Evolutionary conservation across 495 filamentous ascomycete genomes (phyloP).

Genomic region (Penicillium canescens): DNA sequence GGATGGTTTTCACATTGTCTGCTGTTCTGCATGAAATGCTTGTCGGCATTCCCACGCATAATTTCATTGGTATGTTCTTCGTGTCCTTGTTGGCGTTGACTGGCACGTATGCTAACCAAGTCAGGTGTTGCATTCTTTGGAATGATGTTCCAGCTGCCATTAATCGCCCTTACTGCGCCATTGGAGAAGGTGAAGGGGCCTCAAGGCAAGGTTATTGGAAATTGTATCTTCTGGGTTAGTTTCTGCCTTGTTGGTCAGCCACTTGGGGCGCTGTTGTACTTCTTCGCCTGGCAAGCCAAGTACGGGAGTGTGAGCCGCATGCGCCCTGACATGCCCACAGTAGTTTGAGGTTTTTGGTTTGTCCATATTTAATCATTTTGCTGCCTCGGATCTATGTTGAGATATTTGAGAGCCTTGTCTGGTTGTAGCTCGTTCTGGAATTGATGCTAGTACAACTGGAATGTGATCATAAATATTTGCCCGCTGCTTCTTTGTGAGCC

Average conservation of each 20-base stretch:
- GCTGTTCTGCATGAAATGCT: constrained; percentile 88
- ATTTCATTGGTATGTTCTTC: constrained; percentile 70
- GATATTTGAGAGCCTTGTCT: no score
- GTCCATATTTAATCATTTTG: no score
- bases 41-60: constrained; percentile 94
- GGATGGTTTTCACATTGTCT: constrained; percentile 81
- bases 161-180: constrained; percentile 77
- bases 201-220: constrained; percentile 75
- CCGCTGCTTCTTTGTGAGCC: no score
- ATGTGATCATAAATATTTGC: no score
- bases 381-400: no score
- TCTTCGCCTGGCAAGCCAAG: constrained; percentile 98
- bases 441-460: no score
- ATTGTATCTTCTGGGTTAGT: constrained; percentile 91
- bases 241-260: constrained; percentile 96
- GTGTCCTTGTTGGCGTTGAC: neutral
- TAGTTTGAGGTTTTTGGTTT: neutral
- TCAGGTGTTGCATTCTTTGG: constrained; percentile 86
- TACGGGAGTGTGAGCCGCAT: constrained; percentile 72
- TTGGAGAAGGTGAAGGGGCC: constrained; percentile 76
- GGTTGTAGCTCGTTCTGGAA: no score
- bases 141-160: constrained; percentile 89
- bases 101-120: constrained; percentile 7
- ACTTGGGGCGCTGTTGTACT: constrained; percentile 84
- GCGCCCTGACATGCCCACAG: neutral